phyloP scores from a whole-genome alignment of 441 rosid species.

The Syzygium syzygioides region DNA sequence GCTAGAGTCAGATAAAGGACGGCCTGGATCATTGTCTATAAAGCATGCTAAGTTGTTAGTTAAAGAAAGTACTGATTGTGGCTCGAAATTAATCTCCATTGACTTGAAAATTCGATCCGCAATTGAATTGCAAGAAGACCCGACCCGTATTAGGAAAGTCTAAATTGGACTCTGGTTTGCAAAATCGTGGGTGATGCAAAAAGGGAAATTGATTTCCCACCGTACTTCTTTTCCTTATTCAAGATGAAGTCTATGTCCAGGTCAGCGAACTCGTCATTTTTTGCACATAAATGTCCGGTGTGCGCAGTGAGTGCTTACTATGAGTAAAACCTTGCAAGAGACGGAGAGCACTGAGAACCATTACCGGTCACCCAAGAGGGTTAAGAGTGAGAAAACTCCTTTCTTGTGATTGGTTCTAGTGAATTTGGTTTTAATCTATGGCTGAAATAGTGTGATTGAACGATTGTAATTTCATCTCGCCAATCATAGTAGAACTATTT shows the following conservation, averaged over 20 bases:
- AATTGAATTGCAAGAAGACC: neutral
- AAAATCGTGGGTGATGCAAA: neutral
- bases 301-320: neutral
- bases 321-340: neutral
- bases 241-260: neutral
- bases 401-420: neutral
- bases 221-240: too few relatives aligned
- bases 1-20: neutral
- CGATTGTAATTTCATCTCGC: neutral
- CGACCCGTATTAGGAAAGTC: neutral
- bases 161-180: neutral
- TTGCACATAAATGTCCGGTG: neutral
- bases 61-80: neutral
- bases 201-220: neutral
- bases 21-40: neutral
- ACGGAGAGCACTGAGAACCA: neutral
- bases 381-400: neutral
- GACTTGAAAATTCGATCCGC: neutral
- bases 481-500: neutral
- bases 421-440: neutral
- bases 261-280: neutral
- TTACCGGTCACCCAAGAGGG: neutral
- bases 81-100: neutral
- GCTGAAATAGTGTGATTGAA: neutral
- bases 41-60: neutral